phyloP scores from a whole-genome alignment of 768 basidiomycete species.

The Termitomyces titanicus region DNA sequence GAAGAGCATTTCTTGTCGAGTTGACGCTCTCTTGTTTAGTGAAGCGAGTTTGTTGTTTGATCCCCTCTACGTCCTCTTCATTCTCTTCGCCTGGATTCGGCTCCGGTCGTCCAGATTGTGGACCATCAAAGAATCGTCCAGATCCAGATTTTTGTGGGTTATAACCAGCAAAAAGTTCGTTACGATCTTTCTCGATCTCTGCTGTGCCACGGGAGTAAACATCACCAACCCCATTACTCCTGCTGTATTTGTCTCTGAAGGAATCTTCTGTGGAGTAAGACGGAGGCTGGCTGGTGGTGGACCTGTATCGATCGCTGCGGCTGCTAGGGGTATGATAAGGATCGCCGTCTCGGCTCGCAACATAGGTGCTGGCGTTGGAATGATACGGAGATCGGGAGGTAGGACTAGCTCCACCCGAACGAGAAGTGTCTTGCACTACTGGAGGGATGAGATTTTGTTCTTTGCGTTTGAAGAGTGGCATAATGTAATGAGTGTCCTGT shows the following conservation, averaged over 20 bases:
- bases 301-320: slow-evolving; percentile 57
- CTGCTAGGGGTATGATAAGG: slow-evolving; percentile 55
- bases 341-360: slow-evolving; percentile 56
- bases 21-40: slow-evolving; percentile 90
- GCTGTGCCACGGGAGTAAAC: slow-evolving; percentile 61
- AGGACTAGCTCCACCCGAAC: slow-evolving; percentile 30
- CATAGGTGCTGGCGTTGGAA: slow-evolving; percentile 59
- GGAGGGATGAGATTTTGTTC: slow-evolving; percentile 67
- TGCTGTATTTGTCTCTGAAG: slow-evolving; percentile 43
- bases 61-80: slow-evolving; percentile 90
- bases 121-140: slow-evolving; percentile 69
- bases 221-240: slow-evolving; percentile 56
- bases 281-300: slow-evolving; percentile 17
- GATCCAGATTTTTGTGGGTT: slow-evolving; percentile 56
- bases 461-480: slow-evolving; percentile 72
- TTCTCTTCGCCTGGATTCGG: slow-evolving; percentile 66
- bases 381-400: slow-evolving; percentile 35
- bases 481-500: slow-evolving; percentile 25
- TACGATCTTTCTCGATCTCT: slow-evolving; percentile 62
- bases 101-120: slow-evolving; percentile 34
- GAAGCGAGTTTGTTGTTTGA: slow-evolving; percentile 87
- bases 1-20: slow-evolving; percentile 87
- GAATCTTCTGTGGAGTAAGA: slow-evolving; percentile 16
- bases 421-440: slow-evolving; percentile 32
- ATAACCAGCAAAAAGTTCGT: slow-evolving; percentile 73